Conservation (phyloP, 1,284 basidiomycete genomes). For the Ceratobasidium sp. region DNA sequence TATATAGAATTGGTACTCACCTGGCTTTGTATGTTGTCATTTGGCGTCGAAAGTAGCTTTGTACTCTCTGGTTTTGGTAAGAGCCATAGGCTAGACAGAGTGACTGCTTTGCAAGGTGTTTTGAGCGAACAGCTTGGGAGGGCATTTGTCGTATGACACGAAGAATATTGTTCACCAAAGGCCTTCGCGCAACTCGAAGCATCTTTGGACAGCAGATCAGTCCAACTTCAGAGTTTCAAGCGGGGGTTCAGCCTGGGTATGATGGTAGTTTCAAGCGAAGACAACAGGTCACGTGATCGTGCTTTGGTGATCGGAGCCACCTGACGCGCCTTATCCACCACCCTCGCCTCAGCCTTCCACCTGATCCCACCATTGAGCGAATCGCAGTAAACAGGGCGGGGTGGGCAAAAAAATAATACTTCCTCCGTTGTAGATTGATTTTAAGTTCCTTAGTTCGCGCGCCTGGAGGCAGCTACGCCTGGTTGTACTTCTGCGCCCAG, state of each 20-base stretch:
- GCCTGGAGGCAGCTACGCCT: conserved; percentile 37
- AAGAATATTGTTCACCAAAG: background rate
- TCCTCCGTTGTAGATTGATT: background rate
- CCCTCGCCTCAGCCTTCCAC: background rate
- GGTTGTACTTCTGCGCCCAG: background rate
- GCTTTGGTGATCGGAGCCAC: conserved; percentile 25
- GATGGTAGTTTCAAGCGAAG: background rate
- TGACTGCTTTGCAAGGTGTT: background rate
- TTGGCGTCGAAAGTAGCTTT: background rate
- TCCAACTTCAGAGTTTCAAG: background rate
- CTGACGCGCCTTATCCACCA: conserved; percentile 10
- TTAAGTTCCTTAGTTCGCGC: conserved; percentile 16
- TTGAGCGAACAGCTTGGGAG: background rate
- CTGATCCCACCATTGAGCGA: conserved; percentile 20
- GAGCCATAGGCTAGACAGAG: background rate
- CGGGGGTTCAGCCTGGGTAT: background rate
- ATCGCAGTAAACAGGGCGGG: background rate
- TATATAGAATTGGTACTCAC: background rate
- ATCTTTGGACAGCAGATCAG: background rate
- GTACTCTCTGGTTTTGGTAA: background rate
- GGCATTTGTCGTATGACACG: background rate
- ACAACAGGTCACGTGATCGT: conserved; percentile 26
- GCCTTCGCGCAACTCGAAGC: background rate
- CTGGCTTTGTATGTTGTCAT: conserved; percentile 28
- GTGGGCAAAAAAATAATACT: background rate